phyloP scores from a whole-genome alignment of 495 filamentous ascomycete species.

The Neurospora sp. region DNA sequence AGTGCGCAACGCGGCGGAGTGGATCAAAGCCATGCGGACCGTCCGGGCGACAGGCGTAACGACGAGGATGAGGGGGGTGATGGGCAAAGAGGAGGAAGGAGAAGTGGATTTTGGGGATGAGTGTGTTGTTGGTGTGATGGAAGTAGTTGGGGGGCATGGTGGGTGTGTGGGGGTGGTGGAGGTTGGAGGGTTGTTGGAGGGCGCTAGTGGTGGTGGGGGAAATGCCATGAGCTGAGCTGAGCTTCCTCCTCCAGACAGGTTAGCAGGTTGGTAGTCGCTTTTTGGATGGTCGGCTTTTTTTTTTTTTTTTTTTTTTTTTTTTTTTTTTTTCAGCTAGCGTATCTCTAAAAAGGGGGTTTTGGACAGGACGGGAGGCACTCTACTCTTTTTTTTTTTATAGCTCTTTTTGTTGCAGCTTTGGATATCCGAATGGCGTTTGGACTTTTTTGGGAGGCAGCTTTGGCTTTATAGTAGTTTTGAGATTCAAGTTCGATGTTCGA shows the following conservation, averaged over 20 bases:
- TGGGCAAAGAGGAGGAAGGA: not conserved
- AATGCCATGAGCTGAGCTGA: not conserved
- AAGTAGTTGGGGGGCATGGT: slow-evolving; percentile 20
- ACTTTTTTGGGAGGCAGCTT: not conserved
- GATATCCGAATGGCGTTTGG: not conserved
- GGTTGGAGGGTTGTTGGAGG: slow-evolving; percentile 21
- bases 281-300: not conserved
- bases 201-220: not conserved
- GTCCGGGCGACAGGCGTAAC: not conserved
- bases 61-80: not conserved
- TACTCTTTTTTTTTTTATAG: too few relatives aligned
- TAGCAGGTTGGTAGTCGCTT: not conserved
- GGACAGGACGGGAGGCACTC: not conserved
- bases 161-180: slow-evolving; percentile 34
- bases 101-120: slow-evolving; percentile 21
- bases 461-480: not conserved
- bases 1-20: slow-evolving; percentile 29
- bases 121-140: slow-evolving; percentile 33
- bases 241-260: too few relatives aligned
- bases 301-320: too few relatives aligned
- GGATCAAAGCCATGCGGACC: slow-evolving; percentile 22
- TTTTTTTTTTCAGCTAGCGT: too few relatives aligned
- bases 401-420: not conserved
- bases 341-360: not conserved
- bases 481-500: not conserved